Evolutionary conservation across 176 grass and related monocot species (phyloP).

Genomic region (Lolium perenne): DNA sequence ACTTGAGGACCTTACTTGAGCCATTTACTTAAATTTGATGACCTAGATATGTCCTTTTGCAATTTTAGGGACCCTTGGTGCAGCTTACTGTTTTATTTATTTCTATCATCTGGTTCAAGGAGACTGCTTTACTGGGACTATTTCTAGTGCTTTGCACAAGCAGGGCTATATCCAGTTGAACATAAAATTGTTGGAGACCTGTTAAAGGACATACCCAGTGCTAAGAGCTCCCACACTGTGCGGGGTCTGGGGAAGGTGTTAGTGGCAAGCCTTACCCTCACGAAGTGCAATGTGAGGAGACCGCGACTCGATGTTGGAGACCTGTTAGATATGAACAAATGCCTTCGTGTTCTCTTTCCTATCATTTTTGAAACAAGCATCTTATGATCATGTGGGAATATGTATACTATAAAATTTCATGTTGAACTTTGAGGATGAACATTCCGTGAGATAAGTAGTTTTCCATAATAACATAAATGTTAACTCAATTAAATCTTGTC

Average conservation of each 20-base stretch:
- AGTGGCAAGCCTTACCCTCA: too few species aligned
- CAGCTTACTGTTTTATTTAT: not conserved
- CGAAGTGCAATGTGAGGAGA: too few species aligned
- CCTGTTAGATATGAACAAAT: not conserved
- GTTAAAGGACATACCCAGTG: too few species aligned
- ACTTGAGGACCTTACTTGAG: not conserved
- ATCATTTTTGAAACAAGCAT: not conserved
- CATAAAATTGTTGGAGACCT: constrained; percentile 19
- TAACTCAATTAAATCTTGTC: constrained; percentile 14
- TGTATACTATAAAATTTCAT: constrained; percentile 3
- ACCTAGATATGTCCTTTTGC: constrained; percentile 28
- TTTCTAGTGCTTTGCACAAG: constrained; percentile 21
- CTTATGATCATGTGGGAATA: constrained; percentile 23
- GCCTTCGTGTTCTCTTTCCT: constrained; percentile 28
- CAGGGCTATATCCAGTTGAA: constrained; percentile 23
- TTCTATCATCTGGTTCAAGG: constrained; percentile 8
- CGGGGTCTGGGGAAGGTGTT: too few species aligned
- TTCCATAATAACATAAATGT: not conserved
- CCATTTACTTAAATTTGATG: constrained; percentile 26
- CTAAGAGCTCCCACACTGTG: too few species aligned
- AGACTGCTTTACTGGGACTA: constrained; percentile 7
- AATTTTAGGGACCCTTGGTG: constrained; percentile 9
- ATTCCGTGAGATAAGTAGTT: constrained; percentile 17
- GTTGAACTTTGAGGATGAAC: not conserved
- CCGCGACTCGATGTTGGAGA: too few species aligned